Conservation (phyloP, 176 grass and related monocot species). For the Musa schizocarpa region DNA sequence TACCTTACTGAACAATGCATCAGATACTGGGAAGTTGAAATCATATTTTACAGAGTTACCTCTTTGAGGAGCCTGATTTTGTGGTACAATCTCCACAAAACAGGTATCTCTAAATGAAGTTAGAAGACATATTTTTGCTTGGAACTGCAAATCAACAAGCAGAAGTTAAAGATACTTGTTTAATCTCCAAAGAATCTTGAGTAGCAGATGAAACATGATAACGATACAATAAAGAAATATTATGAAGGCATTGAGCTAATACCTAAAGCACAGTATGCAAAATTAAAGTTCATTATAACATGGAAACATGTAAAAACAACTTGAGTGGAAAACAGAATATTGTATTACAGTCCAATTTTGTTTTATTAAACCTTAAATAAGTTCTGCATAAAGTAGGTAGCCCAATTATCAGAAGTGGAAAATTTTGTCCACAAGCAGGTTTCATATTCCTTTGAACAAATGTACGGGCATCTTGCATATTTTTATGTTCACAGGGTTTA, state of each 20-base stretch:
- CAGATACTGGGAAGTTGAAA: not conserved
- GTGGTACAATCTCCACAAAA: constrained; percentile 90
- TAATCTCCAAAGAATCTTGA: not conserved
- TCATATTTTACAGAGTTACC: constrained; percentile 26
- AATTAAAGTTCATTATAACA: not conserved
- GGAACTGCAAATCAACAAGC: constrained; percentile 59
- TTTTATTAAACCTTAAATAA: not conserved
- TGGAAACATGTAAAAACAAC: not conserved
- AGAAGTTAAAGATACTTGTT: constrained; percentile 20
- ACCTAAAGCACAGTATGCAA: not conserved
- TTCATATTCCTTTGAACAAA: too few relatives aligned
- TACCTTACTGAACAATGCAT: not conserved
- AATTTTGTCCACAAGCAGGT: too few relatives aligned
- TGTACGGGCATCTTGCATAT: too few relatives aligned
- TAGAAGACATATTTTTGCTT: constrained; percentile 89
- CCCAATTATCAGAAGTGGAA: too few relatives aligned
- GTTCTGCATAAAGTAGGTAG: too few relatives aligned
- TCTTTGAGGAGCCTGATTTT: constrained; percentile 80
- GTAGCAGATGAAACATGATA: not conserved
- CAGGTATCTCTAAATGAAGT: constrained; percentile 98
- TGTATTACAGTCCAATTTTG: too few relatives aligned
- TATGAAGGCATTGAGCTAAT: not conserved
- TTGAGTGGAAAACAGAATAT: not conserved
- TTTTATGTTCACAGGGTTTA: too few relatives aligned
- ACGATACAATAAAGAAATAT: too few relatives aligned